Base-by-base conservation (phyloP, 345 rosid species). In the Brassica juncea region DNA sequence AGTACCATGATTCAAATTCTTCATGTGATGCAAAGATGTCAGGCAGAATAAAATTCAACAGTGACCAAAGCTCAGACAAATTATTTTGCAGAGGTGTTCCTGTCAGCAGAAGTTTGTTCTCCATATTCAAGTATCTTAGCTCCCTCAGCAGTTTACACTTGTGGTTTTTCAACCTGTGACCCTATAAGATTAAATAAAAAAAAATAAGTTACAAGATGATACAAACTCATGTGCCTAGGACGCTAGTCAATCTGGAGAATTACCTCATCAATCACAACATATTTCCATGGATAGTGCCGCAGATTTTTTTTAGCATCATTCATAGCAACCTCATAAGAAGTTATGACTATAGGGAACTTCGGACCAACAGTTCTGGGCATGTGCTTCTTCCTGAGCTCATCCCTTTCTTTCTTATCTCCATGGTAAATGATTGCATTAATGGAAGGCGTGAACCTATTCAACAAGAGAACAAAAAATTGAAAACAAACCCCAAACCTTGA, bases 31-130 rank as follows among this genome's bases (percentile, higher is more conserved):
- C 86, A 77, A 95, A 95, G 76, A 95, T 90, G 84, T 95, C 98
- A 59, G 98, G 99, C 78, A 95, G 81, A 83, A 95, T 89, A 83
- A 95, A 95, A 82, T 95, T 89, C 82, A 95, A 74, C 85, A 95
- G 77, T n/a, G 99, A 89, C 98, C 99, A 95, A 66, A 95, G 97
- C 91, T 95, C 99, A 1, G 97, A 87, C 77, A 93, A 75, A 81
- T 95, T 95, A 82, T 95, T 95, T 73, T 95, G 99, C 81, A 95
- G 84, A 72, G 99, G 99, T 3, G 99, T 95, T 68, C 99, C 99
- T 42, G 97, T 95, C 52, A 95, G 80, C 64, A 95, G 85, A 80
- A 95, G 98, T 79, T 91, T 95, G 84, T 95, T 95, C 16, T 85
- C 98, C 75, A 82, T 71, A 31, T 21, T 84, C 70, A 95, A 23